These are phyloP conservation scores for Jacaranda copaia DNA, from an alignment of 257 asterid genomes.

Conservation along the genomic window DNA sequence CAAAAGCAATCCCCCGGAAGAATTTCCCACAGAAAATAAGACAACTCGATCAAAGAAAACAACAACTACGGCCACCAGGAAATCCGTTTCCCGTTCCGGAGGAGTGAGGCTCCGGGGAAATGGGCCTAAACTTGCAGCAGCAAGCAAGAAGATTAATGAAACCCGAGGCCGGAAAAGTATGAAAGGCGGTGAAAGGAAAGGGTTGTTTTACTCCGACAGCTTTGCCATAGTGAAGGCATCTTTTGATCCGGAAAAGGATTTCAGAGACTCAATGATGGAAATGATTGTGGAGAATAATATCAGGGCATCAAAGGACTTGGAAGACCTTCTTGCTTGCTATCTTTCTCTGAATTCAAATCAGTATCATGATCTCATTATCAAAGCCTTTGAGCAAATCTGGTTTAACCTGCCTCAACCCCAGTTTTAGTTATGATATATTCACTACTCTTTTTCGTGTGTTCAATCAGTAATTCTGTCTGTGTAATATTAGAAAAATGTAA, in stretches of 20 bases:
- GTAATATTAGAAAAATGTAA: conserved; percentile 31
- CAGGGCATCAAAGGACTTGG: conserved; percentile 69
- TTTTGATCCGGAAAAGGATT: conserved; percentile 82
- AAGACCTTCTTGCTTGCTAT: conserved; percentile 88
- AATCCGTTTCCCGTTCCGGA: conserved; percentile 54
- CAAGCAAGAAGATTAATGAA: conserved; percentile 42
- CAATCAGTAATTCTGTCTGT: background rate
- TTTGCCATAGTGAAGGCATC: conserved; percentile 92
- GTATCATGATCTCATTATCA: conserved; percentile 75
- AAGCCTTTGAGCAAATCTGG: conserved; percentile 92
- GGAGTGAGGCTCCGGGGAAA: conserved; percentile 65
- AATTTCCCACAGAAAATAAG: conserved; percentile 16
- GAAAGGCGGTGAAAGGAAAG: conserved; percentile 38
- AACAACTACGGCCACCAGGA: conserved; percentile 36
- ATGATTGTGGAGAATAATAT: conserved; percentile 89
- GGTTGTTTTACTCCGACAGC: conserved; percentile 53
- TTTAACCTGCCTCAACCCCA: conserved; percentile 54
- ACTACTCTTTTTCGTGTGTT: conserved; percentile 16
- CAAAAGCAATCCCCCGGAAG: conserved; percentile 8
- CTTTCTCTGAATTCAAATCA: conserved; percentile 76
- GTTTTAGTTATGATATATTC: background rate
- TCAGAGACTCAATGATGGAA: conserved; percentile 89
- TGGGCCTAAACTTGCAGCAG: conserved; percentile 47
- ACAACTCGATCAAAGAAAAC: background rate
- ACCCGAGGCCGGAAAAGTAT: conserved; percentile 45